Conservation (phyloP, 2,329 filamentous ascomycete species). For the Aspergillus flavus region DNA sequence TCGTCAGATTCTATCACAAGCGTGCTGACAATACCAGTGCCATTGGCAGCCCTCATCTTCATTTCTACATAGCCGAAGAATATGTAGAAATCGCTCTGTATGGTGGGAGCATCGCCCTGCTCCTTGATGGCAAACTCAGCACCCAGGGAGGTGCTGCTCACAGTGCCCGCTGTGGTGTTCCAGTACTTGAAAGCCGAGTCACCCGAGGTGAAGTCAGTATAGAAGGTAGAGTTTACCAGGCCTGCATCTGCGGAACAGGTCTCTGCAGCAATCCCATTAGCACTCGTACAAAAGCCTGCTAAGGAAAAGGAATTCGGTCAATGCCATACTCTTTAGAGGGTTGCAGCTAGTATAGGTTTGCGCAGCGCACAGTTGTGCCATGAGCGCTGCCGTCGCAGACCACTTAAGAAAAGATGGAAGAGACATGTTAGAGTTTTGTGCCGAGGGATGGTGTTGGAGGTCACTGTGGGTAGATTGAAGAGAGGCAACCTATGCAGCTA, state of each 20-base stretch:
- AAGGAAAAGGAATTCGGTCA: background rate
- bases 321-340: conserved; percentile 50
- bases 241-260: conserved; percentile 71
- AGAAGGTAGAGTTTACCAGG: conserved; percentile 51
- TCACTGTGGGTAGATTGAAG: background rate
- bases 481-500: background rate
- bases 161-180: conserved; percentile 67
- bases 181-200: conserved; percentile 59
- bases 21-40: conserved; percentile 90
- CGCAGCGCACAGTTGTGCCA: conserved; percentile 43
- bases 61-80: conserved; percentile 94
- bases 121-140: conserved; percentile 76
- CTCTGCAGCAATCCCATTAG: conserved; percentile 23
- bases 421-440: background rate
- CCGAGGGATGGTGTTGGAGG: background rate
- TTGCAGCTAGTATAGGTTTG: conserved; percentile 80
- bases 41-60: conserved; percentile 80
- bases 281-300: background rate
- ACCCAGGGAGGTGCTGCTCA: conserved; percentile 69
- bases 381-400: conserved; percentile 9
- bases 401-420: conserved; percentile 7
- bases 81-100: conserved; percentile 91
- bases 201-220: conserved; percentile 50
- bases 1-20: conserved; percentile 86
- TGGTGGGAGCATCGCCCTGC: conserved; percentile 81